Evolutionary conservation across 169 alveolate species (phyloP).

Genomic region (Plasmodium knowlesi): DNA sequence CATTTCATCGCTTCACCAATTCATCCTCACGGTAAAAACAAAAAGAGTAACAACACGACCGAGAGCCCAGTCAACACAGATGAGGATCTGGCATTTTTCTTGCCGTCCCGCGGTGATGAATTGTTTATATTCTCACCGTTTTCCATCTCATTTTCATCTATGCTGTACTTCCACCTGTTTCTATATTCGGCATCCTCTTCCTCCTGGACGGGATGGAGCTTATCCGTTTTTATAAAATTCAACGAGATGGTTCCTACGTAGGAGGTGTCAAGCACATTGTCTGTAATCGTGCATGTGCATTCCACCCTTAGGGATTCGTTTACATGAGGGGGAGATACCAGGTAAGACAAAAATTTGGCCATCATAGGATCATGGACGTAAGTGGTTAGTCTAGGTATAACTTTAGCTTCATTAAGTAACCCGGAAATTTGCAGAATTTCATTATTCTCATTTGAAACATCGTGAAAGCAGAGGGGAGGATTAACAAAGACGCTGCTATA

Average conservation of each 20-base stretch:
- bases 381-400: conserved; percentile 2
- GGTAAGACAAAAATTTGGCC: not conserved
- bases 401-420: conserved; percentile 19
- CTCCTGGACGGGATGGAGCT: not conserved
- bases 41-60: not conserved
- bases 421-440: not conserved
- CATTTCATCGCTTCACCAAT: not conserved
- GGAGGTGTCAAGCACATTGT: not conserved
- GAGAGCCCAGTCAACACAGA: not conserved
- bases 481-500: conserved; percentile 3
- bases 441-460: conserved; percentile 11
- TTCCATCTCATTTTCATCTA: not conserved
- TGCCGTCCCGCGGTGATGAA: not conserved
- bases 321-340: not conserved
- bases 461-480: conserved; percentile 19
- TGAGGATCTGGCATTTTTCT: not conserved
- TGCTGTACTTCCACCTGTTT: not conserved
- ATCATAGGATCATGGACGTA: not conserved
- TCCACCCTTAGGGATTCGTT: not conserved
- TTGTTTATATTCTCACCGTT: not conserved
- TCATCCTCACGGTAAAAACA: not conserved
- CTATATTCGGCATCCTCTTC: not conserved
- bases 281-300: conserved; percentile 14
- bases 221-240: conserved; percentile 1
- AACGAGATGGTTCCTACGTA: conserved; percentile 13